Evolutionary conservation across 2,329 filamentous ascomycete species (phyloP), one percentile per base, ranked within the genome.

Genomic region (Arachnomyces sp.): DNA sequence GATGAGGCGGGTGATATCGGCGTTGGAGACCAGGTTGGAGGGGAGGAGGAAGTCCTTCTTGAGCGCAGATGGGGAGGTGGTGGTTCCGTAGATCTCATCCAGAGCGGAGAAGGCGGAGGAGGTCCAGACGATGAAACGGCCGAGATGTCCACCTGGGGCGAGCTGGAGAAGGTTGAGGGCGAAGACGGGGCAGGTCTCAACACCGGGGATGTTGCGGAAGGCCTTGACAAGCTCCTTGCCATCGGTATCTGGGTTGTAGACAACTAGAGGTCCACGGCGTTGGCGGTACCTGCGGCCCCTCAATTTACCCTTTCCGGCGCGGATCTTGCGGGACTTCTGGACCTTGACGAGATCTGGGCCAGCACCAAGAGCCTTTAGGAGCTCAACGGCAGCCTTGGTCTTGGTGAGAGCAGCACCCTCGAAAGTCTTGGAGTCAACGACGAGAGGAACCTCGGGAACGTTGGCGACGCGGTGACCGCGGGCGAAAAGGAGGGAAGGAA

Each of bases 41-140:
- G 92, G 92, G 56, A 98, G 82, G 63, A 94, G 79, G 84, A 92
- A 98, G 79, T 98, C 90, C 77, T 92, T 93, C 88, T 98, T 98
- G 64, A 94, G 82, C 51, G 84, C 82, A 36, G 89, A 90, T 56
- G 90, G 79, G 67, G 81, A 75, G 62, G 85, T 92, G 66, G 88
- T 93, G 66, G 84, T 82, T 68, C 90, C 90, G 77, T 98, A 98
- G 77, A 98, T 82, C 71, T 81, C 81, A 73, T 98, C 90, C 52
- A 98, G 86, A 53, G 90, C 86, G 73, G 88, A 82, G 79, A 98
- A 96, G 52, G 92, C 92, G 53, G 86, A 78, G 39, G 93, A 98
- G 60, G 92, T 92, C 92, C 92, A 98, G 79, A 98, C 79, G 70
- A 98, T 80, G 81, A 98, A 98, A 64, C 92, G 92, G 60, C 92